Conservation (phyloP, 306 rosid genomes). For the Rosa rugosa region DNA sequence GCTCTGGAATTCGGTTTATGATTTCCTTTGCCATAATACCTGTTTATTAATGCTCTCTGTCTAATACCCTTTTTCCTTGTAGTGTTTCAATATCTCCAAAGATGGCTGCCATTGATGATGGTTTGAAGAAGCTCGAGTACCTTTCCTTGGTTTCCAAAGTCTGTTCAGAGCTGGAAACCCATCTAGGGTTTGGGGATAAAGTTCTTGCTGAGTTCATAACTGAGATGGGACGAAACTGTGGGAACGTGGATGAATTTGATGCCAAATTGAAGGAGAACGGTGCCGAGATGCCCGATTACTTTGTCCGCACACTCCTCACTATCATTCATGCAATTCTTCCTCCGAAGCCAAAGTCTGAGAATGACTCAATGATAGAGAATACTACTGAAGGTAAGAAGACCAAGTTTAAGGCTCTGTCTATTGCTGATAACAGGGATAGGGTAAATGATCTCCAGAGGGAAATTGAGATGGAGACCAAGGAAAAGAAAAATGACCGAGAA, state of each 20-base stretch:
- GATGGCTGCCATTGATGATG: conserved; percentile 54
- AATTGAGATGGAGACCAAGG: conserved; percentile 49
- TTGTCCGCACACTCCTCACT: conserved; percentile 63
- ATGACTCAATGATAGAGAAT: conserved; percentile 41
- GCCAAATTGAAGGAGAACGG: conserved; percentile 67
- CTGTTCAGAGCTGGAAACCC: conserved; percentile 74
- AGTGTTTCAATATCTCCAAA: conserved; percentile 1
- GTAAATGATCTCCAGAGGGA: conserved; percentile 63
- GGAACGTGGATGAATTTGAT: conserved; percentile 62
- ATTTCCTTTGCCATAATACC: neutral
- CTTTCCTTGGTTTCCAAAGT: conserved; percentile 78
- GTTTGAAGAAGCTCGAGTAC: conserved; percentile 72
- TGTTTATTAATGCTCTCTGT: neutral
- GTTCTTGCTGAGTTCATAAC: conserved; percentile 78
- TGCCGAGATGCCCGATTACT: conserved; percentile 77
- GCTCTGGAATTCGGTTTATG: neutral
- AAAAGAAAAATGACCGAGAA: conserved; percentile 29
- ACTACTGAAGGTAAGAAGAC: conserved; percentile 41
- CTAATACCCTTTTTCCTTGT: neutral
- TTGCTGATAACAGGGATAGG: conserved; percentile 56
- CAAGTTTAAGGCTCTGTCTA: conserved; percentile 60
- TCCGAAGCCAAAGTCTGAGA: conserved; percentile 44
- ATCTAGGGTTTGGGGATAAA: conserved; percentile 70
- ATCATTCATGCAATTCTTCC: conserved; percentile 83
- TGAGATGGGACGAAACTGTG: conserved; percentile 62